A percentile compares a stretch with the other conserved stretches of the same genome.
Conservation (phyloP, 768 basidiomycete genomes). For the Macrocybe gigantea region DNA sequence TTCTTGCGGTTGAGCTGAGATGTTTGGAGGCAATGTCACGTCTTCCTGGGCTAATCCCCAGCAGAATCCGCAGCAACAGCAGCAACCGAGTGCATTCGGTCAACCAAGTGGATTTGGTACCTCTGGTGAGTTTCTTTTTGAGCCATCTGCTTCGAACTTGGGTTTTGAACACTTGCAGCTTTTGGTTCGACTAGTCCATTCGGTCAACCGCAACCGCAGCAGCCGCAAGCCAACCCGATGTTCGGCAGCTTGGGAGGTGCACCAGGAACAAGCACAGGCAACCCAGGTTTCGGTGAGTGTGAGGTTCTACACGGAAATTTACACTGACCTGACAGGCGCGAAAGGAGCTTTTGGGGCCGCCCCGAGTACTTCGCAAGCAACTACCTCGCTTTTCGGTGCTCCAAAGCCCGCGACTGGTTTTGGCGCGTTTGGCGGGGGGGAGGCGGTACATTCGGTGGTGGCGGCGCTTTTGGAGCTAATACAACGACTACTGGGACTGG, state of each 20-base stretch:
- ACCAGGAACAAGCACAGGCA: slow-evolving; percentile 22
- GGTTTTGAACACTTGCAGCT: slow-evolving; percentile 26
- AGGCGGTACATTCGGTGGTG: slow-evolving; percentile 24
- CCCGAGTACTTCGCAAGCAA: slow-evolving; percentile 28
- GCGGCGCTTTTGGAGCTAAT: slow-evolving; percentile 50
- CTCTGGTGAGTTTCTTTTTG: slow-evolving; percentile 32
- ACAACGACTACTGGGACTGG: slow-evolving; percentile 23
- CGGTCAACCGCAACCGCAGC: slow-evolving; percentile 55
- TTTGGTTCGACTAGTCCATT: slow-evolving; percentile 55
- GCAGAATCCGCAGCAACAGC: slow-evolving; percentile 55
- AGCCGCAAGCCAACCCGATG: slow-evolving; percentile 70
- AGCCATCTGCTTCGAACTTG: slow-evolving; percentile 14
- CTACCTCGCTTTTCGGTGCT: slow-evolving; percentile 51
- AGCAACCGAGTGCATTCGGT: slow-evolving; percentile 59
- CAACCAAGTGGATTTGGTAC: slow-evolving; percentile 63
- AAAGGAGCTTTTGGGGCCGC: slow-evolving; percentile 41
- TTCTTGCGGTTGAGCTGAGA: slow-evolving; percentile 22
- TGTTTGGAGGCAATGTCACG: slow-evolving; percentile 56
- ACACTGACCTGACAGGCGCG: slow-evolving; percentile 10
- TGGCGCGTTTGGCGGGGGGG: slow-evolving; percentile 59
- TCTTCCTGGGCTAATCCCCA: slow-evolving; percentile 69
- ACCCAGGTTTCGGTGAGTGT: slow-evolving; percentile 39
- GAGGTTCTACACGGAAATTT: slow-evolving; percentile 8
- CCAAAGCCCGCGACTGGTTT: slow-evolving; percentile 72
- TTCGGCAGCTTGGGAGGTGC: slow-evolving; percentile 56